A percentile compares a stretch with the other conserved stretches of the same genome.
Evolutionary conservation across 495 filamentous ascomycete species (phyloP).

Genomic region (Podospora sp.): DNA sequence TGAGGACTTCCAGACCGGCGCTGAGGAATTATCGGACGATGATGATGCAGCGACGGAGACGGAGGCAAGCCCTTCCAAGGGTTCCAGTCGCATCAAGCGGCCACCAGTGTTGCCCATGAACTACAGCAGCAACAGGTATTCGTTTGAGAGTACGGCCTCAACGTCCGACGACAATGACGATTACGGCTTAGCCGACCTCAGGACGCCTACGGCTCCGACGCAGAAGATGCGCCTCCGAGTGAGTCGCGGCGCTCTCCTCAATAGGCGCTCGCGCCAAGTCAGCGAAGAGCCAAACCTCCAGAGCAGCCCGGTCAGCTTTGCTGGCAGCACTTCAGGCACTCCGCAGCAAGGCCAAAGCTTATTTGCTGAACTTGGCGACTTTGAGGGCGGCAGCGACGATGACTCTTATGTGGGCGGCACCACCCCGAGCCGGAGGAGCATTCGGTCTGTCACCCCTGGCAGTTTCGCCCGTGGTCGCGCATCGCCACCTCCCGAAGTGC

Average conservation of each 20-base stretch:
- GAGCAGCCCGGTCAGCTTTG: slow-evolving; percentile 60
- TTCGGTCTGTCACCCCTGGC: slow-evolving; percentile 47
- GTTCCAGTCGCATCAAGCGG: slow-evolving; percentile 44
- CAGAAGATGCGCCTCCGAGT: slow-evolving; percentile 72
- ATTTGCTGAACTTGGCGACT: slow-evolving; percentile 83
- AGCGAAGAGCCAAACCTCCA: slow-evolving; percentile 61
- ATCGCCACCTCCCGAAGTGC: slow-evolving; percentile 57
- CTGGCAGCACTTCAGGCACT: slow-evolving; percentile 50
- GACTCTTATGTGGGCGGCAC: slow-evolving; percentile 50
- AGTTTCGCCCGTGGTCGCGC: slow-evolving; percentile 37
- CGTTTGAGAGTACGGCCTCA: slow-evolving; percentile 86
- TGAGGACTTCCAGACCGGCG: slow-evolving; percentile 90
- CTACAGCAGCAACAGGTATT: slow-evolving; percentile 55
- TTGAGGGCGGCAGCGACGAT: slow-evolving; percentile 63
- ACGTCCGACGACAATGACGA: slow-evolving; percentile 81
- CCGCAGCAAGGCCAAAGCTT: slow-evolving; percentile 73
- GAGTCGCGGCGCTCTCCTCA: slow-evolving; percentile 57
- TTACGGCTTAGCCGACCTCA: slow-evolving; percentile 47
- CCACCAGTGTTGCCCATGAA: slow-evolving; percentile 36
- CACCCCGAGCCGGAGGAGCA: slow-evolving; percentile 51
- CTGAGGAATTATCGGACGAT: slow-evolving; percentile 76
- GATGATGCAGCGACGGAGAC: slow-evolving; percentile 83
- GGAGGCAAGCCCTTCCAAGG: slow-evolving; percentile 59
- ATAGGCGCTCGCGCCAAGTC: slow-evolving; percentile 62
- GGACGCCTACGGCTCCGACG: slow-evolving; percentile 62